Evolutionary conservation across 2,329 filamentous ascomycete species (phyloP).

Genomic region (Aspergillus oerlinghausenensis): DNA sequence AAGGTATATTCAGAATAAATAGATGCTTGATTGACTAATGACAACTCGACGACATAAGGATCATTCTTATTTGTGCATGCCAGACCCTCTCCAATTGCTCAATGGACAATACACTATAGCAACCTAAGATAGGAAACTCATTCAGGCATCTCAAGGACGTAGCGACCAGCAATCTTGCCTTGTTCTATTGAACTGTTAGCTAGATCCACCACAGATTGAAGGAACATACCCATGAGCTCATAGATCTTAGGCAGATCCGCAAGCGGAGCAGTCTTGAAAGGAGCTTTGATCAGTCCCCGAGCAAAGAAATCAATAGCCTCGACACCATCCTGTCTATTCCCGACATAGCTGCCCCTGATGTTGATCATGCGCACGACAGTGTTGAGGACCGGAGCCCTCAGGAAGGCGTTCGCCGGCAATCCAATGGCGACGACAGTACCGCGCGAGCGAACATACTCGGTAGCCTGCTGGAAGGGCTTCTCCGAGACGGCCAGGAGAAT

Average conservation of each 20-base stretch:
- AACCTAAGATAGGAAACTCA: neutral
- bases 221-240: conserved; percentile 53
- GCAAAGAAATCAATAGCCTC: conserved; percentile 89
- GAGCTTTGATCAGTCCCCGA: conserved; percentile 74
- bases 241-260: conserved; percentile 73
- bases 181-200: neutral
- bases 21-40: neutral
- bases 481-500: conserved; percentile 80
- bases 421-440: conserved; percentile 85
- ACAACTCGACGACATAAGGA: neutral
- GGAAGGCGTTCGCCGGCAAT: conserved; percentile 71
- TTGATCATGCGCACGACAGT: conserved; percentile 82
- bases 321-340: conserved; percentile 78
- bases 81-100: neutral
- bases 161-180: conserved; percentile 6
- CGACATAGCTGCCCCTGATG: conserved; percentile 89
- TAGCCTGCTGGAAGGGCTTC: conserved; percentile 91
- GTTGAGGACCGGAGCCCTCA: conserved; percentile 81
- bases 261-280: conserved; percentile 76
- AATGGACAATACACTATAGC: neutral
- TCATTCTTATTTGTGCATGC: neutral
- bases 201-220: neutral
- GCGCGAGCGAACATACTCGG: conserved; percentile 74
- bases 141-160: conserved; percentile 4
- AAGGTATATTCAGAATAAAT: no score